These are phyloP conservation scores for Obba rivulosa DNA, from an alignment of 768 basidiomycete species.

Conservation along the genomic window DNA sequence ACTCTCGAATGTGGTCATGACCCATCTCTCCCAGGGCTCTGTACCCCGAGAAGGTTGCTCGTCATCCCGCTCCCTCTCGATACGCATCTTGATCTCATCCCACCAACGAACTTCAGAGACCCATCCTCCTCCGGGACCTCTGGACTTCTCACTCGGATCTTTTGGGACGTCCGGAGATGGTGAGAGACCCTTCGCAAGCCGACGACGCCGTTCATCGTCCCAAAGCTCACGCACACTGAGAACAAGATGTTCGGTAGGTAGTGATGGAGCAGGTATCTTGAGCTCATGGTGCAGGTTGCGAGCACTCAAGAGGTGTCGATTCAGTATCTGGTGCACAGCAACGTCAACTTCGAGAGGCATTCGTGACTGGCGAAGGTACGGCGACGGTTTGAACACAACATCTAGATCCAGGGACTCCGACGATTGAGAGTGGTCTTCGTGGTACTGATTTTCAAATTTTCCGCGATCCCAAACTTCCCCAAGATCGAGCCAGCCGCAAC, in stretches of 20 bases:
- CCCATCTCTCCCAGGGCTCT: slow-evolving; percentile 61
- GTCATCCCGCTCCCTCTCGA: slow-evolving; percentile 41
- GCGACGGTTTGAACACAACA: slow-evolving; percentile 40
- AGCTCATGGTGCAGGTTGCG: slow-evolving; percentile 67
- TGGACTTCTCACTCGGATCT: slow-evolving; percentile 59
- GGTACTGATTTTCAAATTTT: slow-evolving; percentile 24
- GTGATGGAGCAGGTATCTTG: slow-evolving; percentile 47
- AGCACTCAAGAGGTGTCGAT: slow-evolving; percentile 59
- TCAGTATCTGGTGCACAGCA: slow-evolving; percentile 77
- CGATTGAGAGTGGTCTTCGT: slow-evolving; percentile 20
- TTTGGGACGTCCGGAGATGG: slow-evolving; percentile 71
- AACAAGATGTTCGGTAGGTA: slow-evolving; percentile 69
- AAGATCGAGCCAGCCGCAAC: slow-evolving; percentile 86
- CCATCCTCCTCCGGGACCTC: slow-evolving; percentile 60
- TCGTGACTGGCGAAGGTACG: slow-evolving; percentile 62
- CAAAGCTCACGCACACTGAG: slow-evolving; percentile 89
- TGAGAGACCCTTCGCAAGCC: slow-evolving; percentile 58
- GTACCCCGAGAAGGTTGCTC: slow-evolving; percentile 19
- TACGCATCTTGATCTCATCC: slow-evolving; percentile 61
- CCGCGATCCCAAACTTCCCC: slow-evolving; percentile 60
- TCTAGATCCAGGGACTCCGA: not conserved
- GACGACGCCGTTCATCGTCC: slow-evolving; percentile 88
- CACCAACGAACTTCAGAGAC: slow-evolving; percentile 69
- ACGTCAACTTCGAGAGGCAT: slow-evolving; percentile 81
- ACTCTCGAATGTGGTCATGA: slow-evolving; percentile 89